These are phyloP conservation scores for Wakefieldia striispora DNA, from an alignment of 768 basidiomycete species.

Conservation along the genomic window DNA sequence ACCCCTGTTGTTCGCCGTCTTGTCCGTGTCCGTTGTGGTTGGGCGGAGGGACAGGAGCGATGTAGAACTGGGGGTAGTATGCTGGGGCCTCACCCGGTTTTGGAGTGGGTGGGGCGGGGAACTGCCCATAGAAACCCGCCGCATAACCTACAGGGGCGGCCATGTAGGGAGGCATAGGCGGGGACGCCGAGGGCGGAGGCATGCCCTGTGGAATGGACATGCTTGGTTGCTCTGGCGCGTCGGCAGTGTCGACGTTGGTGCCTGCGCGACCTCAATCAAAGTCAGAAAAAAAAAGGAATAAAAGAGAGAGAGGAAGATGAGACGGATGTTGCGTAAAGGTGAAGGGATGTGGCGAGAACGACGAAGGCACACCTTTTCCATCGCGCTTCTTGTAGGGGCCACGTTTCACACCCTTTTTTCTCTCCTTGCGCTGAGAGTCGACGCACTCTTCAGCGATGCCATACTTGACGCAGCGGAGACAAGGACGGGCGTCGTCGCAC, in stretches of 20 bases:
- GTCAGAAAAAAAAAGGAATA: constrained; percentile 37
- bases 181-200: constrained; percentile 43
- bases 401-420: constrained; percentile 83
- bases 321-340: constrained; percentile 14
- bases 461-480: constrained; percentile 90
- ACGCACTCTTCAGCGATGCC: constrained; percentile 84
- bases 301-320: not conserved
- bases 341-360: constrained; percentile 26
- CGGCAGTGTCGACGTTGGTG: constrained; percentile 46
- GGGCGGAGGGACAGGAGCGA: constrained; percentile 43
- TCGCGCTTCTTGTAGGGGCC: constrained; percentile 96
- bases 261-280: constrained; percentile 56
- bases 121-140: constrained; percentile 55
- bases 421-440: constrained; percentile 89
- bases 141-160: constrained; percentile 49
- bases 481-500: constrained; percentile 89
- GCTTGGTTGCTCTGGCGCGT: constrained; percentile 43
- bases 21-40: constrained; percentile 40
- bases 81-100: constrained; percentile 52
- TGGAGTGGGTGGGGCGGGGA: constrained; percentile 44
- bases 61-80: constrained; percentile 52
- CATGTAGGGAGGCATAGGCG: constrained; percentile 51
- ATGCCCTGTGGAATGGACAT: constrained; percentile 42
- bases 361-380: constrained; percentile 68
- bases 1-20: constrained; percentile 40